These are phyloP conservation scores for Monoraphidium neglectum DNA, from an alignment of 139 green algal species.

Conservation along the genomic window DNA sequence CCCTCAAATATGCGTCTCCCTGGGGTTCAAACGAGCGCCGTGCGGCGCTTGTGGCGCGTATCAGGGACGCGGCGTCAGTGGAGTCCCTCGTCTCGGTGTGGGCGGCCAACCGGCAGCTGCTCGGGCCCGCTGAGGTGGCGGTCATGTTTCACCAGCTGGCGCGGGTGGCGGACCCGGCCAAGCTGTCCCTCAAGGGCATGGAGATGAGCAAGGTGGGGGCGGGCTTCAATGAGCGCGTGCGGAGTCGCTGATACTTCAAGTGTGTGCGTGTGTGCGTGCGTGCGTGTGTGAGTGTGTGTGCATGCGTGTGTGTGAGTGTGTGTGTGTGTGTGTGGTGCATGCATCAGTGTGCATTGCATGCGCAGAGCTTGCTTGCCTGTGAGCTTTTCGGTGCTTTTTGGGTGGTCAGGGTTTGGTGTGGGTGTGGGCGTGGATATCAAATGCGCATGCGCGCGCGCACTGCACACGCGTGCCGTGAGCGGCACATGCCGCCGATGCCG, in stretches of 20 bases:
- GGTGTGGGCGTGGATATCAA: background rate
- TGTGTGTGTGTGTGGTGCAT: background rate
- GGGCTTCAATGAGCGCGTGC: no score
- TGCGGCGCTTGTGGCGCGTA: slow-evolving; percentile 1
- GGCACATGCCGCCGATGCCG: no score
- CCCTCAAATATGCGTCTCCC: background rate
- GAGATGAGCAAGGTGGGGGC: slow-evolving; percentile 18
- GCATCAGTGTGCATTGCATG: background rate
- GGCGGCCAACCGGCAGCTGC: slow-evolving; percentile 1
- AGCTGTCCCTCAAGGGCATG: slow-evolving; percentile 11
- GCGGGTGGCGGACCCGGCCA: slow-evolving; percentile 15
- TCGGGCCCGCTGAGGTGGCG: slow-evolving; percentile 19
- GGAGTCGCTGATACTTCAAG: no score
- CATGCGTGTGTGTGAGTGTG: background rate
- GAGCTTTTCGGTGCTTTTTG: background rate
- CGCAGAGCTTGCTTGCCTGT: background rate
- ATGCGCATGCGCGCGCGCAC: background rate
- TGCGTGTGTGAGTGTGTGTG: no score
- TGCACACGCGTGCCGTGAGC: no score
- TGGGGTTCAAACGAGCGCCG: background rate
- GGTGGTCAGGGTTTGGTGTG: background rate
- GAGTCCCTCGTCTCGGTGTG: slow-evolving; percentile 13
- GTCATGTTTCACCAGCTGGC: slow-evolving; percentile 25
- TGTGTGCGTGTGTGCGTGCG: no score
- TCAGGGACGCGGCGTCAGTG: slow-evolving; percentile 4